These are phyloP conservation scores for Colletotrichum liaoningense DNA, from an alignment of 2,329 filamentous ascomycete species.

Conservation along the genomic window DNA sequence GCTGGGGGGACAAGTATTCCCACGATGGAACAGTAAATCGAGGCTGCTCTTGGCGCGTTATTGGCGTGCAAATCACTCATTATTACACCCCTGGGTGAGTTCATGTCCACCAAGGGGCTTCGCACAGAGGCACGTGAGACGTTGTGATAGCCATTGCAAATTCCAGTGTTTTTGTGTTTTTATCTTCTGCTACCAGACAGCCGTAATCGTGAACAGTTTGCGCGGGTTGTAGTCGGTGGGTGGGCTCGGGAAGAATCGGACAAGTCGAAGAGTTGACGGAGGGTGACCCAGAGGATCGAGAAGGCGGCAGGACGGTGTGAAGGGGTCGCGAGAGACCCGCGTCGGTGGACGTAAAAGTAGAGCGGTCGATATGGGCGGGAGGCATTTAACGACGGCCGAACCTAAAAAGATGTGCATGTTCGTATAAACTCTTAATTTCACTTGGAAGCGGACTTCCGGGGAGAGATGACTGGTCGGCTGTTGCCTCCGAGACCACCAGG, in stretches of 20 bases:
- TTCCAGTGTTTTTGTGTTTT: constrained; percentile 40
- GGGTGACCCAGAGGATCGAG: constrained; percentile 10
- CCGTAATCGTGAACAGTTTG: constrained; percentile 39
- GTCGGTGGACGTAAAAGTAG: constrained; percentile 20
- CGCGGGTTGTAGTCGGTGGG: constrained; percentile 35
- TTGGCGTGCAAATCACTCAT: constrained; percentile 33
- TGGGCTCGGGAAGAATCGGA: constrained; percentile 35
- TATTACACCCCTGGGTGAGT: constrained; percentile 10
- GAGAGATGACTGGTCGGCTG: constrained; percentile 74
- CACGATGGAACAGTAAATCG: background rate
- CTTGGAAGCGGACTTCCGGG: constrained; percentile 74
- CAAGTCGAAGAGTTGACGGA: constrained; percentile 33
- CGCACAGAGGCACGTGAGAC: constrained; percentile 32
- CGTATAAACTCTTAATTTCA: constrained; percentile 76
- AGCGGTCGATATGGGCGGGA: constrained; percentile 31
- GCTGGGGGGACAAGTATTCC: background rate
- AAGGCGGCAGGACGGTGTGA: constrained; percentile 23
- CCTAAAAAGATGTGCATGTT: constrained; percentile 84
- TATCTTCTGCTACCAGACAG: constrained; percentile 40
- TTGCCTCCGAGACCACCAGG: constrained; percentile 77
- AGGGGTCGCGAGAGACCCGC: constrained; percentile 14
- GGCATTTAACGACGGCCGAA: constrained; percentile 89
- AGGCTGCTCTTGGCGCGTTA: background rate
- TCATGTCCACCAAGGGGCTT: constrained; percentile 25
- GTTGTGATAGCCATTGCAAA: constrained; percentile 36